Base-by-base conservation (phyloP, 2,329 filamentous ascomycete genomes). In the Acrodontium crateriforme region DNA sequence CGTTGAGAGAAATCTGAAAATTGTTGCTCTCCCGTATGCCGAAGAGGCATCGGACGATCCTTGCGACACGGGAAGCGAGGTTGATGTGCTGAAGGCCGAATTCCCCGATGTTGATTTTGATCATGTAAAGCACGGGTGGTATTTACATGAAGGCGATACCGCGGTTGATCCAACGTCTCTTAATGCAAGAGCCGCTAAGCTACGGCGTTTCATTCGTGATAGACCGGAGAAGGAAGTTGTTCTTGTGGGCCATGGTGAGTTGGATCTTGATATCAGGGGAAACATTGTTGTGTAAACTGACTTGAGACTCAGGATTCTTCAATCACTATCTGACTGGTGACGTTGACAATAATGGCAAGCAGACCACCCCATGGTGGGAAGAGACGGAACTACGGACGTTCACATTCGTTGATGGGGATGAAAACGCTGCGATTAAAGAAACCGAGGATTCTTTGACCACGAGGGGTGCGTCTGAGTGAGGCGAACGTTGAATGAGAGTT, bases 281-380 rank as follows among this genome's bases (percentile, higher is more conserved):
- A n/a, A n/a, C n/a, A n/a, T n/a, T n/a, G n/a, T n/a, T n/a, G n/a
- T n/a, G n/a, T n/a, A n/a, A n/a, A n/a, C n/a, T n/a, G n/a, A n/a
- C n/a, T n/a, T n/a, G n/a, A n/a, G n/a, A n/a, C n/a, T n/a, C n/a
- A n/a, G n/a, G n/a, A n/a, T 42, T 42, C 31, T 47, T 50, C 28
- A 41, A 39, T 27, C 46, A 50, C 30, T 50, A 38, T 21, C 21
- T 45, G 26, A 43, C 41, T 10, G 41, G 42, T 3, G 40, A 49
- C 11, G 45, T 50, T 8, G 34, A 43, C 34, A 43, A 45, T 18
- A 22, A 41, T 9, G 46, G 46, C 3, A 24, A 45, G 28, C 43
- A 49, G 37, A 47, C 42, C 16, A 46, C 44, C 28, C 38, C 39
- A 14, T 46, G 44, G 45, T 50, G 30, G 44, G 26, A 37, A 40